These are phyloP conservation scores for Bruguiera gymnorhiza DNA, from an alignment of 345 rosid species.

Conservation along the genomic window DNA sequence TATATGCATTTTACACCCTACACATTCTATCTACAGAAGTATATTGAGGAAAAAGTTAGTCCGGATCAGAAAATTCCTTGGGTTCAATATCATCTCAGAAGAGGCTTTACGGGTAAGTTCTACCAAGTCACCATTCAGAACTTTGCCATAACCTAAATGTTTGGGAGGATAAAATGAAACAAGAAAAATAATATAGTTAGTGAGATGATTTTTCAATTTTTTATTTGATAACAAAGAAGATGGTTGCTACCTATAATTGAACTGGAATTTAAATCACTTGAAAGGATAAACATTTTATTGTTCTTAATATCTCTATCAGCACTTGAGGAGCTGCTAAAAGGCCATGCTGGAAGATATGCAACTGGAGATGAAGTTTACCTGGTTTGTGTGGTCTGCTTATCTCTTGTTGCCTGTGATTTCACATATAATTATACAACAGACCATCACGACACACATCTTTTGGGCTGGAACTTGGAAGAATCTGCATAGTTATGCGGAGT, in stretches of 20 bases:
- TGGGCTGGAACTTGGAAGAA: no score
- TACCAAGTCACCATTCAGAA: not conserved
- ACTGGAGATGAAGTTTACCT: constrained; percentile 66
- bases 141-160: no score
- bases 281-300: constrained; percentile 6
- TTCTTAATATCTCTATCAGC: constrained; percentile 40
- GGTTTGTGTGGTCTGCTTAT: constrained; percentile 35
- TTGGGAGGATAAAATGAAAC: no score
- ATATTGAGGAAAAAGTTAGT: constrained; percentile 50
- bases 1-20: not conserved
- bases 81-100: constrained; percentile 50
- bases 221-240: not conserved
- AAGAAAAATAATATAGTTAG: no score
- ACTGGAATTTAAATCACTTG: no score
- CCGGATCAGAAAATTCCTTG: constrained; percentile 46
- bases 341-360: constrained; percentile 64
- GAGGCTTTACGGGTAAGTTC: constrained; percentile 66
- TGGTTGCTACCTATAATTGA: not conserved
- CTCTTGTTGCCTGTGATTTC: not conserved
- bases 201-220: no score
- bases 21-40: constrained; percentile 36
- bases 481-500: not conserved
- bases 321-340: constrained; percentile 62
- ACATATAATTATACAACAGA: no score
- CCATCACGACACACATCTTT: no score